Evolutionary conservation across 2,329 filamentous ascomycete genomes (phyloP), one percentile per base, ranked within the genome.

Genomic region (Ophiostoma populinum): DNA sequence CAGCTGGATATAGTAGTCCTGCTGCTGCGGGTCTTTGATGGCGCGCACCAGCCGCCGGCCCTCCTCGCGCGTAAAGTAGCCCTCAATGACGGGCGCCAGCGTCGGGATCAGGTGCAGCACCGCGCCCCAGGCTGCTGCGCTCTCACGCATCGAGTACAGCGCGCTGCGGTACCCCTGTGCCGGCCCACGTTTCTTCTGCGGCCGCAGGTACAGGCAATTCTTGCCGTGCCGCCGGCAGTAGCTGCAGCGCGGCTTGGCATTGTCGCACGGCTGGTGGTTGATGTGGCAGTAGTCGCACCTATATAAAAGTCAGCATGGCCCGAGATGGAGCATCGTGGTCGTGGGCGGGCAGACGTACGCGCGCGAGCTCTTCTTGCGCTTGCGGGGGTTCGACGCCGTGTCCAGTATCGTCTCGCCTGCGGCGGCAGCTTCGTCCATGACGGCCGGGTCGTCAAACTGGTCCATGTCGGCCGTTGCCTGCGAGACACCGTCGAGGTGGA

Each of bases 201-300:
- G 54, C n/a, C 54, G 48, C 24, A 55, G 46, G 36, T 56, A 56
- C 18, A 53, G 42, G 32, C 54, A 56, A 1, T 50, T 47, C 44
- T 55, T 55, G 40, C 53, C 53, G 39, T 56, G 53, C 38, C 51
- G 47, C 35, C 56, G 54, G 35, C 59, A 63, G 27, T 62, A 59
- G 43, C 57, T 52, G 43, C 59, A 63, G 30, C 58, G 55, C n/a
- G 59, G 59, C 29, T 51, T 48, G 32, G 56, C 57, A 40, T 63
- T 63, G 42, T 63, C 59, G 45, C 59, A 63, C 6, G 59, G 58
- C 47, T 62, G 58, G 40, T 62, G 59, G 45, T 62, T 59, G 35
- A 57, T 54, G 41, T 62, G 60, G 41, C 58, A 62, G 31, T 58
- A 59, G 48, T 62, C 59, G 47, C 58, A 62, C 35, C 59, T 62